These are phyloP conservation scores for Vanderwaltozyma verrucispora DNA, from an alignment of 805 yeast species.

Conservation along the genomic window DNA sequence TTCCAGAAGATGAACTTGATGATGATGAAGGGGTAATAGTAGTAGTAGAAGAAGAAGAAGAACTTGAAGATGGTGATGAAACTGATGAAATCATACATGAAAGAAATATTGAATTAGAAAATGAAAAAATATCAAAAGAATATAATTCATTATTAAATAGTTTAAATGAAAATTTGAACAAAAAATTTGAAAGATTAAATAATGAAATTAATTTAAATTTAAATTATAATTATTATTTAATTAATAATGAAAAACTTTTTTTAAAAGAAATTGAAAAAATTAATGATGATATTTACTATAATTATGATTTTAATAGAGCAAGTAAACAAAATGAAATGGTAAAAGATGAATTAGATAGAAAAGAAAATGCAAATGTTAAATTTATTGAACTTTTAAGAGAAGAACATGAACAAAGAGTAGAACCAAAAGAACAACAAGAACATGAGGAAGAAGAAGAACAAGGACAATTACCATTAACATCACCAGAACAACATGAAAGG, in stretches of 20 bases:
- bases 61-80: conserved; percentile 3
- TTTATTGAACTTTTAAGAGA: neutral
- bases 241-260: conserved; percentile 9
- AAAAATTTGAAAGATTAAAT: conserved; percentile 7
- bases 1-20: neutral
- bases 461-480: too few species aligned
- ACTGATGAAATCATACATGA: conserved; percentile 3
- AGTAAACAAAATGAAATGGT: conserved; percentile 16
- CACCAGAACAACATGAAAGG: neutral
- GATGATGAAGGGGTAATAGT: neutral
- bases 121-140: conserved; percentile 9
- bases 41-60: conserved; percentile 11
- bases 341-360: conserved; percentile 12
- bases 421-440: neutral
- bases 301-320: conserved; percentile 20
- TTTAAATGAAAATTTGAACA: conserved; percentile 15
- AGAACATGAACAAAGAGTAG: neutral
- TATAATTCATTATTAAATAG: too few species aligned
- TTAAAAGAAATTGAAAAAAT: conserved; percentile 18
- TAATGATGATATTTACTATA: conserved; percentile 14
- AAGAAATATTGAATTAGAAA: conserved; percentile 9
- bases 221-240: conserved; percentile 11
- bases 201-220: conserved; percentile 7
- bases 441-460: too few species aligned
- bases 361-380: conserved; percentile 1